Evolutionary conservation across 2,329 filamentous ascomycete species (phyloP).

Genomic region (Fusarium virguliforme): DNA sequence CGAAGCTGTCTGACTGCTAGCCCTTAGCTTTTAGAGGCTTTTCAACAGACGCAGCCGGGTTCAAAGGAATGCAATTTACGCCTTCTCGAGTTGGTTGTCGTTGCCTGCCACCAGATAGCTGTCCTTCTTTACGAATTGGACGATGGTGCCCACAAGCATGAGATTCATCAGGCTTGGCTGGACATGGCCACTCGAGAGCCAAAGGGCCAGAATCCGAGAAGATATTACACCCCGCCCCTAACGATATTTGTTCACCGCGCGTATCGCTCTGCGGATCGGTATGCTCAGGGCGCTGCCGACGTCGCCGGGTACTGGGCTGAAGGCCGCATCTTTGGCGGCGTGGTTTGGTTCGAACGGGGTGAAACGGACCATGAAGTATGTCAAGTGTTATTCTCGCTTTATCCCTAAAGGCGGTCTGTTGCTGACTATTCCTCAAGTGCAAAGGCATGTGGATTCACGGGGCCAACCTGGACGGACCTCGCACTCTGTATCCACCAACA

Average conservation of each 20-base stretch:
- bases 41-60: neutral
- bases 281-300: slow-evolving; percentile 21
- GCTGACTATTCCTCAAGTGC: slow-evolving; percentile 13
- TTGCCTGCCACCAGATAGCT: slow-evolving; percentile 34
- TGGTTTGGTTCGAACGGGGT: slow-evolving; percentile 30
- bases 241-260: slow-evolving; percentile 20
- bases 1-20: neutral
- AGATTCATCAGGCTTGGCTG: slow-evolving; percentile 16
- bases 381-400: neutral
- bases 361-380: slow-evolving; percentile 26
- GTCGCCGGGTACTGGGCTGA: slow-evolving; percentile 35
- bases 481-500: slow-evolving; percentile 33
- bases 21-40: neutral
- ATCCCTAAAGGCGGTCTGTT: neutral
- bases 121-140: slow-evolving; percentile 26
- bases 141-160: slow-evolving; percentile 27
- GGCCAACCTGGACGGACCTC: neutral
- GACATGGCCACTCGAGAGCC: neutral
- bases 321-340: slow-evolving; percentile 28
- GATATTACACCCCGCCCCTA: neutral
- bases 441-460: slow-evolving; percentile 33
- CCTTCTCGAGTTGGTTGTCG: slow-evolving; percentile 24
- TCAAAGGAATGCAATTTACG: neutral
- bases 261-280: slow-evolving; percentile 28
- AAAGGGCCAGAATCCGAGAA: neutral